Percentiles rank a stretch among this genome's conserved stretches.
These are phyloP conservation scores for Grosmannia penicillata DNA, from an alignment of 2,329 filamentous ascomycete genomes.

Conservation along the genomic window DNA sequence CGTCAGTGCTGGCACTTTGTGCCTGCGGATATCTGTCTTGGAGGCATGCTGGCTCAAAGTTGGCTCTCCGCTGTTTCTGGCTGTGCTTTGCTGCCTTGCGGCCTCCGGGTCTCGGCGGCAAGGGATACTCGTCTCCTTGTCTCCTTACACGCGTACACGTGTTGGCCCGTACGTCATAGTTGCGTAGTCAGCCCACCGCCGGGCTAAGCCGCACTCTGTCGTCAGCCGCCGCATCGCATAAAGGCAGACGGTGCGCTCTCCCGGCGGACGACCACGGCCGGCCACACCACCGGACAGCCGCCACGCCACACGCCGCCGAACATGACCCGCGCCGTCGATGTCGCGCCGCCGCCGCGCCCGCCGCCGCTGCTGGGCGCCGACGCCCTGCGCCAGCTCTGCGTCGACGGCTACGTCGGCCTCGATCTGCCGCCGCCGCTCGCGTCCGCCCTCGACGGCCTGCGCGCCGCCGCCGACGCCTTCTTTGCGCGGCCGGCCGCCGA, in stretches of 20 bases:
- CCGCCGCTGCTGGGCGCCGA: conserved; percentile 9
- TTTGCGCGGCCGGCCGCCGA: conserved; percentile 5
- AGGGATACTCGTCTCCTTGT: too few species aligned
- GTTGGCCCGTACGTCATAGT: background rate
- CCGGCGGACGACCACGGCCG: too few species aligned
- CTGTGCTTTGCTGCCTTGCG: too few species aligned
- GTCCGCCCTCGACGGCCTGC: conserved; percentile 3
- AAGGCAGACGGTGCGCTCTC: background rate
- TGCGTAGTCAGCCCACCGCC: too few species aligned
- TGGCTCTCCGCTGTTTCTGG: too few species aligned
- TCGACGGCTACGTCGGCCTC: conserved; percentile 10
- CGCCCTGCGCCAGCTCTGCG: conserved; percentile 10
- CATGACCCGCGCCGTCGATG: conserved; percentile 1
- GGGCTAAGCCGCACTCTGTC: background rate
- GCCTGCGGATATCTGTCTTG: too few species aligned
- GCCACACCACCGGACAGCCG: too few species aligned
- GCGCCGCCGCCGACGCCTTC: conserved; percentile 6
- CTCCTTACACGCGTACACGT: too few species aligned
- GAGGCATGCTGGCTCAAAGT: too few species aligned
- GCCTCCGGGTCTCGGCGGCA: too few species aligned
- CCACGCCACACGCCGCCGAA: background rate
- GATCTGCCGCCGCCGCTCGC: conserved; percentile 6
- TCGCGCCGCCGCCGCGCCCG: conserved; percentile 6
- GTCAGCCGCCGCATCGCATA: background rate
- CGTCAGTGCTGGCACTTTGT: too few species aligned